Base-by-base conservation (phyloP, 1,284 basidiomycete species). In the Leccinum griseonigrum region DNA sequence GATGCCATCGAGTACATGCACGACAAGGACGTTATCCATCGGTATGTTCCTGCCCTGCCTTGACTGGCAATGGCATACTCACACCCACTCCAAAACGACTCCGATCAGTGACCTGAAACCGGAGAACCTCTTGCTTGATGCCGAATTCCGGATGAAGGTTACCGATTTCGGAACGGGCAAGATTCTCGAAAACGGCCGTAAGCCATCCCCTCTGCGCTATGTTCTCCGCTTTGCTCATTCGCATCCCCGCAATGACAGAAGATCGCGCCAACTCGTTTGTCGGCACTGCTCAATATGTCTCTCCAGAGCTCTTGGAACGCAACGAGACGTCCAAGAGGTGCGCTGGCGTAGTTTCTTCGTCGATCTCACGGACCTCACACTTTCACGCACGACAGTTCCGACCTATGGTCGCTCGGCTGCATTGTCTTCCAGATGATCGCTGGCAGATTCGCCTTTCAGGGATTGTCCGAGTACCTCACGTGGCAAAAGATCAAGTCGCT, bases 81-180 rank as follows among this genome's bases (percentile, higher is more conserved):
- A 56, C 43, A 16, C 6, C 22, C 51, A 40, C 53, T 34, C 34
- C 40, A 31, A 52, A 36, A 18, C 26, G 22, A 26, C 59, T 38
- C 57, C 14, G 22, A 51, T 54, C 60, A 87, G 86, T 40, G 94
- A 96, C 75, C 81, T 97, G 48, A 97, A 97, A 76, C 95, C 95
- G 1, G 94, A 97, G 76, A 97, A 97, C 75, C 84, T 98, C 50
- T 80, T 99, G 14, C 82, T 98, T 48, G 94, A 96, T 69, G 84
- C 86, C 56, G 83, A 88, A 22, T 92, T 88, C 78, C 86, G 94
- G 57, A 86, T 98, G 75, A 98, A 97, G 76, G 86, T 99, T 22
- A 94, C 96, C 31, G 97, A 99, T 76, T 99, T 99, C 77, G 97
- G 97, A 10, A 97, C 95, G 18, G 95, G 94, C 36, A 97, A 97